Conservation (phyloP, 768 basidiomycete species). For the Trametes cinnabarina region DNA sequence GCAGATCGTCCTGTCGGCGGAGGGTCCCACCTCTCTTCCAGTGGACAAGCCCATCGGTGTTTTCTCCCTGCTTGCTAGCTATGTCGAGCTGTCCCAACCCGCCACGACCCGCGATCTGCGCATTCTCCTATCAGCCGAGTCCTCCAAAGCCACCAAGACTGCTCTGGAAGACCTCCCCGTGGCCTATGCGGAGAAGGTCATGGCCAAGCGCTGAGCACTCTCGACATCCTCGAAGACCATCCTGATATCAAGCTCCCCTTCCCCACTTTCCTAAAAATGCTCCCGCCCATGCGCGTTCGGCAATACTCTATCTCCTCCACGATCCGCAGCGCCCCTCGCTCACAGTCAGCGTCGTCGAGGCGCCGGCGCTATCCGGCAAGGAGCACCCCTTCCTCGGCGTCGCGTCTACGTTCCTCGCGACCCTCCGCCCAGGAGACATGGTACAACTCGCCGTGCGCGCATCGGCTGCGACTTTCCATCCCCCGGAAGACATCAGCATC, state of each 20-base stretch:
- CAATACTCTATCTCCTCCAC: slow-evolving; percentile 54
- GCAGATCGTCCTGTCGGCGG: slow-evolving; percentile 39
- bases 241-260: slow-evolving; percentile 38
- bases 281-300: slow-evolving; percentile 47
- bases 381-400: slow-evolving; percentile 42
- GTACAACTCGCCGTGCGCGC: slow-evolving; percentile 44
- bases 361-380: slow-evolving; percentile 35
- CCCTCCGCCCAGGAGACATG: slow-evolving; percentile 38
- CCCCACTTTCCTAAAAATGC: slow-evolving; percentile 38
- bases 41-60: slow-evolving; percentile 38
- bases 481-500: slow-evolving; percentile 37
- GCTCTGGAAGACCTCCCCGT: slow-evolving; percentile 32
- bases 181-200: slow-evolving; percentile 35
- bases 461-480: slow-evolving; percentile 42
- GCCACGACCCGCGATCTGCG: slow-evolving; percentile 43
- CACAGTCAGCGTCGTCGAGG: slow-evolving; percentile 44
- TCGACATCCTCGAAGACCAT: slow-evolving; percentile 42
- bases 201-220: slow-evolving; percentile 39
- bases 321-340: slow-evolving; percentile 42
- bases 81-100: slow-evolving; percentile 48
- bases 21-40: slow-evolving; percentile 41
- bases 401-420: slow-evolving; percentile 45
- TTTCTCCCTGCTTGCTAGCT: slow-evolving; percentile 40
- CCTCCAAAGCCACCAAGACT: slow-evolving; percentile 25
- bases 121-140: slow-evolving; percentile 29